Evolutionary conservation across 164 flowering plant genomes (phyloP).

Genomic region (Sedum album): DNA sequence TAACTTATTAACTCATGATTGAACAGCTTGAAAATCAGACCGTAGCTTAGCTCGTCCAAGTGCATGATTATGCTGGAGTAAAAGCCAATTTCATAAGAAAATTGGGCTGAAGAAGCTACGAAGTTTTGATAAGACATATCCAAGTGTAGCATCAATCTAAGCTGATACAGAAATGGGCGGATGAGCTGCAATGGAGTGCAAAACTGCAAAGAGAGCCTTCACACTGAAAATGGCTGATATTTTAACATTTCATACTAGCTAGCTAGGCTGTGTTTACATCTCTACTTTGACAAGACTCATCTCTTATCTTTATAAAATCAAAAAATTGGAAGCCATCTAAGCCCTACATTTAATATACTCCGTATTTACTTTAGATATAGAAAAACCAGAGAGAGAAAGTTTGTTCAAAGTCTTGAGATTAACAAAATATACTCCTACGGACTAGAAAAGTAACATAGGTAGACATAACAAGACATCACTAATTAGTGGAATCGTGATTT

Average conservation of each 20-base stretch:
- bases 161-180: background rate
- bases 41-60: too few species aligned
- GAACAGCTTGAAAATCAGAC: too few species aligned
- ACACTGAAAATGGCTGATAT: too few species aligned
- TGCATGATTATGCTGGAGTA: background rate
- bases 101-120: background rate
- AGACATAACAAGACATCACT: background rate
- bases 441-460: background rate
- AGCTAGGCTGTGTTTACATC: background rate
- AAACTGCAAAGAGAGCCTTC: background rate
- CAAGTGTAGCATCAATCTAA: background rate
- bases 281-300: too few species aligned
- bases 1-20: background rate
- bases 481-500: background rate
- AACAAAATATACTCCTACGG: too few species aligned
- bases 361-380: background rate
- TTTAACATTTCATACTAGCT: background rate
- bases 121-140: background rate
- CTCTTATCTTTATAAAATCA: background rate
- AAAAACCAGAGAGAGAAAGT: background rate
- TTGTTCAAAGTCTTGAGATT: background rate
- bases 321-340: background rate
- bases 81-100: background rate
- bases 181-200: background rate
- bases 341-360: background rate